phyloP scores from a whole-genome alignment of 306 rosid genomes.

The Mimosa pudica region DNA sequence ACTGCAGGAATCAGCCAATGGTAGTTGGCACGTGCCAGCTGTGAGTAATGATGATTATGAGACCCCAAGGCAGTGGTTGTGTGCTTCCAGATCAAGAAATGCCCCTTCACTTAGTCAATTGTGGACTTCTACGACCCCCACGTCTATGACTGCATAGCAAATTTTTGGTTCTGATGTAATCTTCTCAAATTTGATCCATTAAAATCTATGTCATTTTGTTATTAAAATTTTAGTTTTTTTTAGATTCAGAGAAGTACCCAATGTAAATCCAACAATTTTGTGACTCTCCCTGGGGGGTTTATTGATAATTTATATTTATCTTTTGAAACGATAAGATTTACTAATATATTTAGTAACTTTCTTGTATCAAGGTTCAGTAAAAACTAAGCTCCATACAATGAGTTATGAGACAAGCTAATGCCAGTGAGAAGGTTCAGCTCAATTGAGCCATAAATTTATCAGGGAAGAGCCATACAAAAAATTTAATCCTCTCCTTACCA shows the following conservation, averaged over 20 bases:
- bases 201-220: background rate
- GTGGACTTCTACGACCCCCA: conserved; percentile 32
- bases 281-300: too few relatives aligned
- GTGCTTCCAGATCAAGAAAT: conserved; percentile 61
- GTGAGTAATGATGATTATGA: conserved; percentile 69
- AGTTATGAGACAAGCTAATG: conserved; percentile 20
- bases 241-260: background rate
- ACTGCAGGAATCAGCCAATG: conserved; percentile 77
- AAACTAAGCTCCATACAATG: background rate
- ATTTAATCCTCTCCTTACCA: conserved; percentile 4
- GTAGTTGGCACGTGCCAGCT: conserved; percentile 84
- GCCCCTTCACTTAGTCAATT: conserved; percentile 26
- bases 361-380: background rate
- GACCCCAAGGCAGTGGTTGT: conserved; percentile 81
- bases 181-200: background rate
- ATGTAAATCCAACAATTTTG: too few relatives aligned
- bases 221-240: background rate
- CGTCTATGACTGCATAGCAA: conserved; percentile 17
- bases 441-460: conserved; percentile 4
- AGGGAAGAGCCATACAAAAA: conserved; percentile 12
- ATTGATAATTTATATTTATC: too few relatives aligned
- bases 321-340: too few relatives aligned
- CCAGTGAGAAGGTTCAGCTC: background rate
- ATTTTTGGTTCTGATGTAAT: background rate
- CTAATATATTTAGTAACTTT: too few relatives aligned